A percentile compares a stretch with the other conserved stretches of the same genome.
phyloP scores from a whole-genome alignment of 352 stramenopile genomes.

The Phytopythium cucurbitacearum region DNA sequence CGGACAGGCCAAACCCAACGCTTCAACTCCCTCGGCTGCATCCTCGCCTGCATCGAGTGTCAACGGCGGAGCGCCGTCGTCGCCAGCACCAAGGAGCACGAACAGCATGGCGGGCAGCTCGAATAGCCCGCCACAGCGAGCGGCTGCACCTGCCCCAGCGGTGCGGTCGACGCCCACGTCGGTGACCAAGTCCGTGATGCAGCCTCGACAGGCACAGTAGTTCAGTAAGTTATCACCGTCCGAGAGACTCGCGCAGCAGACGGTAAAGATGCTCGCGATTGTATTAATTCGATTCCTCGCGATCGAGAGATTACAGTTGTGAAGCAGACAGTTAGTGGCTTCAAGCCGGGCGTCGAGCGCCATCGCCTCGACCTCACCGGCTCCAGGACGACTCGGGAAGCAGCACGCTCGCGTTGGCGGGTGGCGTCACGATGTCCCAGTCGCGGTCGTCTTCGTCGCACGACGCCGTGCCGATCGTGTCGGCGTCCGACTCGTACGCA shows the following conservation, averaged over 20 bases:
- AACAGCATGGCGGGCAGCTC: conserved; percentile 18
- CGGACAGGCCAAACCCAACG: conserved; percentile 69
- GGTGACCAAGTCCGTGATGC: conserved; percentile 10
- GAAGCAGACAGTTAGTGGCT: no score
- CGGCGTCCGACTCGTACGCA: conserved; percentile 51
- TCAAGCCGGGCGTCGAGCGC: no score
- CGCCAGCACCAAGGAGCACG: conserved; percentile 28
- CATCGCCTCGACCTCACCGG: neutral
- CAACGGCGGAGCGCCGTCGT: conserved; percentile 14
- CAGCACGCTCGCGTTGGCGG: neutral
- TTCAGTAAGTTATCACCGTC: neutral
- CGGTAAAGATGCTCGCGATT: neutral
- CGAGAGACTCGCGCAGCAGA: no score
- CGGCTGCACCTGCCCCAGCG: neutral
- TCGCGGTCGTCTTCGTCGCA: conserved; percentile 53
- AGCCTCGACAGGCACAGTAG: conserved; percentile 5
- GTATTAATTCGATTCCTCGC: neutral
- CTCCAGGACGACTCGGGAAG: conserved; percentile 1
- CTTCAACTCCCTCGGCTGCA: conserved; percentile 8
- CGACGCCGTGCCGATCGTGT: conserved; percentile 35
- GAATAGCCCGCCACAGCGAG: conserved; percentile 10
- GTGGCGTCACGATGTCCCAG: conserved; percentile 41
- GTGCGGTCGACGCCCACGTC: conserved; percentile 16
- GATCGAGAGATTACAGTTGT: no score
- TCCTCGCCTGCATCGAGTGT: conserved; percentile 1